phyloP scores from a whole-genome alignment of 192 early-diverging fungal species.

The Backusella macrospora region DNA sequence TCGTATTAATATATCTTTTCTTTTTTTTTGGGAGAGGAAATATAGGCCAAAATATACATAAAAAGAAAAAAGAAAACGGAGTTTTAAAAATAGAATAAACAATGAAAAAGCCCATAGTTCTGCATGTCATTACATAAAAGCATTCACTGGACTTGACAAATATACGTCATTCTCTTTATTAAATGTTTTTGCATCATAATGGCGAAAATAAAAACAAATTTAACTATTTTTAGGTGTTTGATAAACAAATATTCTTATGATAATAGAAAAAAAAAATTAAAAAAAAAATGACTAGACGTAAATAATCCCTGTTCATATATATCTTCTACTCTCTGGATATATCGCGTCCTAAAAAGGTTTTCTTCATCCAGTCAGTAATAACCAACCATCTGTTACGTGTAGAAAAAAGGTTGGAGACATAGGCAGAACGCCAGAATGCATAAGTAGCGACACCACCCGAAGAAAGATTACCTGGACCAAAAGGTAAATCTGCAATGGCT shows the following conservation, averaged over 20 bases:
- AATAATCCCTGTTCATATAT: background rate
- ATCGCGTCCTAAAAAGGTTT: constrained; percentile 88
- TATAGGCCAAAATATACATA: no score
- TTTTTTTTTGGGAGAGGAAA: no score
- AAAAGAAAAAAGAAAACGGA: background rate
- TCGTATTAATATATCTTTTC: no score
- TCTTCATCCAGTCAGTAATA: constrained; percentile 90
- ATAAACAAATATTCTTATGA: background rate
- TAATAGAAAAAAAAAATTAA: no score
- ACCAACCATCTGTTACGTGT: constrained; percentile 83
- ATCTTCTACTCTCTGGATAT: constrained; percentile 80
- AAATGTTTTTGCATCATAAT: background rate
- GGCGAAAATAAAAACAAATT: background rate
- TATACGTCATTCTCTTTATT: background rate
- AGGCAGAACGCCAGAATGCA: constrained; percentile 79
- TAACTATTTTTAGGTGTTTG: background rate
- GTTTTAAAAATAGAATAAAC: background rate
- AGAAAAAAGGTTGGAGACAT: constrained; percentile 81
- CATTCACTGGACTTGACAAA: background rate
- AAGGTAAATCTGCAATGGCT: constrained; percentile 93
- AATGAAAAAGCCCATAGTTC: background rate
- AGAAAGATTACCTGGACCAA: constrained; percentile 66
- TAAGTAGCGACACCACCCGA: constrained; percentile 70
- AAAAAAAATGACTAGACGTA: no score
- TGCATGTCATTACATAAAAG: background rate